phyloP scores from a whole-genome alignment of 2,329 filamentous ascomycete species.

The Passalora sequoiae region DNA sequence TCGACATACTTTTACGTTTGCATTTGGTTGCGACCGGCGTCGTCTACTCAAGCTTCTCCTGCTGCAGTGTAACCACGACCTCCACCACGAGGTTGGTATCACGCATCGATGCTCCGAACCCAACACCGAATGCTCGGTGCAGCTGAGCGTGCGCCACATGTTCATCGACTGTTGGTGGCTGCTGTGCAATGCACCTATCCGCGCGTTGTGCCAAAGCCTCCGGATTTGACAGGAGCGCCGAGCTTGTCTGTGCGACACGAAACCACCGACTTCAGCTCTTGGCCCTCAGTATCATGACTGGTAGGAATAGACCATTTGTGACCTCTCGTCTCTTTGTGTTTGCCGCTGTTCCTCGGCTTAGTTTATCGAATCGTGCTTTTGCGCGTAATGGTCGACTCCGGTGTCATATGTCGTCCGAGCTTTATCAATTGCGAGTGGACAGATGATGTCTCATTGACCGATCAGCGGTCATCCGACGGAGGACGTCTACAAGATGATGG shows the following conservation, averaged over 20 bases:
- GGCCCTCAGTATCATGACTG: not conserved
- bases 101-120: not conserved
- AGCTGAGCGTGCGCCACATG: not conserved
- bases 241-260: not conserved
- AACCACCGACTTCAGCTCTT: not conserved
- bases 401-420: not conserved
- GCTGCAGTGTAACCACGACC: constrained; percentile 5
- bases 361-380: too few relatives aligned
- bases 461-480: too few relatives aligned
- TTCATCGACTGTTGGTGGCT: not conserved
- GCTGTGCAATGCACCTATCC: constrained; percentile 5
- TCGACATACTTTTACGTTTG: not conserved
- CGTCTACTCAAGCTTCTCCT: constrained; percentile 6
- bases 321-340: not conserved
- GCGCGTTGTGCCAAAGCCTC: not conserved
- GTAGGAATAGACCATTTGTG: not conserved
- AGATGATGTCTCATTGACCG: not conserved
- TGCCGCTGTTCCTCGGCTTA: not conserved
- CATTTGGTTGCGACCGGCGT: too few relatives aligned
- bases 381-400: not conserved
- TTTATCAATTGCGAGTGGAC: not conserved
- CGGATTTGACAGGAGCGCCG: not conserved
- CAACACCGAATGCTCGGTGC: not conserved
- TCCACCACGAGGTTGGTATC: constrained; percentile 3
- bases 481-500: too few relatives aligned